Percentiles rank a stretch among this genome's conserved stretches.
Conservation (phyloP, 2,329 filamentous ascomycete species). For the Ophiostoma piceae region DNA sequence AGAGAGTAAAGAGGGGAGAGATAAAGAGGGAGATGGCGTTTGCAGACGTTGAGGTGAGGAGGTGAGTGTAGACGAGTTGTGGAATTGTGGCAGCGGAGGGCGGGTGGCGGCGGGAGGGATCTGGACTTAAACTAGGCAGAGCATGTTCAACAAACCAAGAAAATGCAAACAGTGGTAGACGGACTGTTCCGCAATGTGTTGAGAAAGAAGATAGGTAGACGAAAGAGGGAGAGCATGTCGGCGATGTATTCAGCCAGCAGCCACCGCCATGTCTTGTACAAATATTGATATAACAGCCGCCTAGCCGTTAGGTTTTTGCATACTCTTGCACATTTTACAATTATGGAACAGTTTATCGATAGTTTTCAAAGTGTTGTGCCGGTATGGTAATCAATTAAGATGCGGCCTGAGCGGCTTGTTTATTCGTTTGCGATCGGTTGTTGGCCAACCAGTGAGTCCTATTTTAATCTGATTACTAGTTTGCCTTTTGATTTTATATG, state of each 20-base stretch:
- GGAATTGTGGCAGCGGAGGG: neutral
- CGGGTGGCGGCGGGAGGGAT: neutral
- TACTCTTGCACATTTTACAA: neutral
- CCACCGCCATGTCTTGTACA: neutral
- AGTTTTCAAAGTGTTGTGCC: neutral
- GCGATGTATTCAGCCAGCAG: neutral
- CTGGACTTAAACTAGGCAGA: neutral
- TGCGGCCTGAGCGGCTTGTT: slow-evolving; percentile 4
- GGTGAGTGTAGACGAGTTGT: neutral
- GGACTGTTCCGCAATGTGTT: neutral
- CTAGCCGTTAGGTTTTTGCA: neutral
- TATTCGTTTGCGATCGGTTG: neutral
- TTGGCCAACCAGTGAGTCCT: neutral
- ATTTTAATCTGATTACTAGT: neutral
- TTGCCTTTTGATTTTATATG: neutral
- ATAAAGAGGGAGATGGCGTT: neutral
- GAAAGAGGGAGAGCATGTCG: neutral
- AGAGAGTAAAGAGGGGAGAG: neutral
- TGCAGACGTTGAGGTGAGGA: neutral
- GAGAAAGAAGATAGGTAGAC: neutral
- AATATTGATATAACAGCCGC: neutral
- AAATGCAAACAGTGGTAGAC: neutral
- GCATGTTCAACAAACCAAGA: neutral
- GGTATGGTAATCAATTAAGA: neutral
- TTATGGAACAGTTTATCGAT: neutral